A percentile compares a stretch with the other conserved stretches of the same genome.
Conservation (phyloP, 2,329 filamentous ascomycete species). For the Aspergillus awamori region DNA sequence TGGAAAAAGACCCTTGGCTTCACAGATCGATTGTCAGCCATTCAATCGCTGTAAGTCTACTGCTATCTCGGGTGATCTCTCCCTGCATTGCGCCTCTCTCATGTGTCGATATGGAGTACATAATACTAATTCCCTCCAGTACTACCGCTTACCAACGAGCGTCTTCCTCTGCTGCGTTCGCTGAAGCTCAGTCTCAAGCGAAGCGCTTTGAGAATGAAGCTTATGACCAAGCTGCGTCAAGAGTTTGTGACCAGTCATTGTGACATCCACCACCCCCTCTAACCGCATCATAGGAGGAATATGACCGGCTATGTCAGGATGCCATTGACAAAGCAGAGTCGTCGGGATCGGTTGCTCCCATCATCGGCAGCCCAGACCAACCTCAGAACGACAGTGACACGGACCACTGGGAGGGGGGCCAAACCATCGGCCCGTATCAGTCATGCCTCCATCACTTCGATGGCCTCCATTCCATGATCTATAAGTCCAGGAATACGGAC, state of each 20-base stretch:
- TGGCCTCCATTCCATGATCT: conserved; percentile 83
- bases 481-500: conserved; percentile 60
- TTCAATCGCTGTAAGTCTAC: conserved; percentile 62
- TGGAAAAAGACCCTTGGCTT: conserved; percentile 61
- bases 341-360: conserved; percentile 22
- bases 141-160: conserved; percentile 52
- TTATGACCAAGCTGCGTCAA: conserved; percentile 42
- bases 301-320: conserved; percentile 48
- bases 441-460: conserved; percentile 60
- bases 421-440: conserved; percentile 58
- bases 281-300: conserved; percentile 56
- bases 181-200: conserved; percentile 60
- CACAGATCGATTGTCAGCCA: conserved; percentile 63
- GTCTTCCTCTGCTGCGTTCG: conserved; percentile 48
- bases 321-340: conserved; percentile 39
- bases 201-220: conserved; percentile 62
- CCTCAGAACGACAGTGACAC: conserved; percentile 25
- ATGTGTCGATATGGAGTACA: background rate
- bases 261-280: background rate
- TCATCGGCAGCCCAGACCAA: conserved; percentile 29
- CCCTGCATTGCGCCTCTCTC: background rate
- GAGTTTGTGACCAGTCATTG: conserved; percentile 30
- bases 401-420: conserved; percentile 34
- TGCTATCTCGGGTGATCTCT: background rate
- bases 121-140: conserved; percentile 38